Evolutionary conservation across 108 stramenopile species (phyloP).

Genomic region (Fragilaria radians): DNA sequence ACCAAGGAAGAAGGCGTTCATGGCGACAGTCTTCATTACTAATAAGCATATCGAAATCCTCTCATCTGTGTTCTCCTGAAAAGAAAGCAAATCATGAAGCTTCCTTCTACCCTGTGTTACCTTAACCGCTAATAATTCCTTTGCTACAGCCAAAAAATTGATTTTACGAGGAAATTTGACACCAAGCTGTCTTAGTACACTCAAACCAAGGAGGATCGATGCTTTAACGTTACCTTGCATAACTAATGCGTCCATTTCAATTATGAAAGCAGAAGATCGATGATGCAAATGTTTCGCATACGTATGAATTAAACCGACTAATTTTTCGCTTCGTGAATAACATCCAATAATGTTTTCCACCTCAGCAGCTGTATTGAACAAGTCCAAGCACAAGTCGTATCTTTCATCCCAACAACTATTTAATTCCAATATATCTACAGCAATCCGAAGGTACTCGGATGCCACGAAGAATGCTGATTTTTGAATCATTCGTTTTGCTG

Average conservation of each 20-base stretch:
- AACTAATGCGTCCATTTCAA: not conserved
- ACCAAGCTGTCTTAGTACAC: not conserved
- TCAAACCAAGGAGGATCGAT: not conserved
- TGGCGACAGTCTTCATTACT: not conserved
- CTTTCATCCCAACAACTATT: not conserved
- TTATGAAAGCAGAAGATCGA: not conserved
- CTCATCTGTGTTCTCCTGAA: not conserved
- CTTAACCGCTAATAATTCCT: not conserved
- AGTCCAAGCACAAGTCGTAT: not conserved
- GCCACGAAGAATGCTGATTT: not conserved
- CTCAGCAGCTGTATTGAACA: not conserved
- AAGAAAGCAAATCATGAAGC: not conserved
- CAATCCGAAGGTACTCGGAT: not conserved
- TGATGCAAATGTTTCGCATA: not conserved
- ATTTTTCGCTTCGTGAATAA: not conserved
- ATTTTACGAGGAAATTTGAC: not conserved
- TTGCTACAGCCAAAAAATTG: not conserved
- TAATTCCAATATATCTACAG: not conserved
- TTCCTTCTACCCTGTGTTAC: not conserved
- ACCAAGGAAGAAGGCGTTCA: not conserved
- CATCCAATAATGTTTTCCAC: not conserved
- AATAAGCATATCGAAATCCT: not conserved
- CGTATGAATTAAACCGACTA: not conserved
- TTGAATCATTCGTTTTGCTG: not conserved
- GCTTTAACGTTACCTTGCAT: not conserved